A percentile compares a stretch with the other conserved stretches of the same genome.
These are phyloP conservation scores for Sicyos baderoa DNA, from an alignment of 306 rosid species.

Conservation along the genomic window DNA sequence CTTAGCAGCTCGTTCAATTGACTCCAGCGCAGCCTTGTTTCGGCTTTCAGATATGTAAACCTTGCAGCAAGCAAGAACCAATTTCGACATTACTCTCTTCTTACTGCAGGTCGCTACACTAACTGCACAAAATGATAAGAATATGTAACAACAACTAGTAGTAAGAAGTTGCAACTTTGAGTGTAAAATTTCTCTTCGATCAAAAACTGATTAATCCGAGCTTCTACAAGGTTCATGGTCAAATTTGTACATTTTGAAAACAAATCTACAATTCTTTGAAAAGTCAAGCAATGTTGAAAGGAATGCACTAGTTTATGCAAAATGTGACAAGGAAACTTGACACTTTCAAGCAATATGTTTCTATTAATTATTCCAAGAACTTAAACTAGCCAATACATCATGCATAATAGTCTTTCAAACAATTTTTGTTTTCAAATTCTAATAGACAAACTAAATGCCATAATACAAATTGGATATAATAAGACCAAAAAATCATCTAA, in stretches of 20 bases:
- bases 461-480: background rate
- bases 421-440: background rate
- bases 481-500: conserved; percentile 4
- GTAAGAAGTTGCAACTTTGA: conserved; percentile 7
- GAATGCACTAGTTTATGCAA: background rate
- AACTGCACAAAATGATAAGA: conserved; percentile 23
- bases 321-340: background rate
- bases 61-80: conserved; percentile 81
- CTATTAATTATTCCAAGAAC: background rate
- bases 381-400: background rate
- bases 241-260: background rate
- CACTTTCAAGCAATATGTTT: background rate
- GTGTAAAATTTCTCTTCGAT: conserved; percentile 19
- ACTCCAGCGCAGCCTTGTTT: conserved; percentile 55
- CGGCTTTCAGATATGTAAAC: conserved; percentile 87
- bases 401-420: background rate
- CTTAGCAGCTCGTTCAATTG: conserved; percentile 62
- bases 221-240: background rate
- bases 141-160: conserved; percentile 9
- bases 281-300: background rate
- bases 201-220: background rate
- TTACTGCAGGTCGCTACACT: conserved; percentile 24
- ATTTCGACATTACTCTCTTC: conserved; percentile 42
- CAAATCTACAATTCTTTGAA: background rate
- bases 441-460: background rate